Base-by-base conservation (phyloP, 768 basidiomycete genomes). In the Kwoniella sp. region DNA sequence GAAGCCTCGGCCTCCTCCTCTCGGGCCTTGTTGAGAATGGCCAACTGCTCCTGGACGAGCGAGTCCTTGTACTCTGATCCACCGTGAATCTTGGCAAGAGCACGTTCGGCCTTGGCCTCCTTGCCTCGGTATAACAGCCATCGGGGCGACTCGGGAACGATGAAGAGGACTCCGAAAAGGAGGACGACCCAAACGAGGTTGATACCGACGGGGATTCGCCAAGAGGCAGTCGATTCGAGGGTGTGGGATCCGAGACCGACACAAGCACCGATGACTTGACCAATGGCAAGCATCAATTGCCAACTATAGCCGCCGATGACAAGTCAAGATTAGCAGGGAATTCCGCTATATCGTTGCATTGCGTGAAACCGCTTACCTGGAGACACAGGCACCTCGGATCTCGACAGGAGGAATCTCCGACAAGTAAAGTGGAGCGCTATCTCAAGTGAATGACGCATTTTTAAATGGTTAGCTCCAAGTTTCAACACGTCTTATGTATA, bases 251-350 rank as follows among this genome's bases (percentile, higher is more conserved):
- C 77, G 51, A 79, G 73, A 61, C 71, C 77, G 48, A 80, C 74
- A 63, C 65, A 65, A 47, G 80, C 78, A 56, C 79, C 79, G 51
- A 77, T 69, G 46, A 80, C 76, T 58, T 80, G 79, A 55, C 80
- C 80, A 54, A 80, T 74, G 22, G 79, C 79, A 22, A 80, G 68
- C 58, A 76, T 67, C 26, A 80, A 63, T 56, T 80, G 80, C 79
- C 80, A 80, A 21, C 68, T 68, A 19, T 44, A 19, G 40, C 17
- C 40, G 40, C 17, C 40, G 40, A 9, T 44, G 33, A 33, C 33
- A 33, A 33, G 33, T n/a, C n/a, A n/a, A n/a, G n/a, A n/a, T n/a
- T n/a, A n/a, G n/a, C n/a, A n/a, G n/a, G n/a, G n/a, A n/a, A n/a
- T n/a, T n/a, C n/a, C n/a, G n/a, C n/a, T n/a, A n/a, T n/a, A n/a